Conservation (phyloP, 345 rosid species). For the Psidium guajava region DNA sequence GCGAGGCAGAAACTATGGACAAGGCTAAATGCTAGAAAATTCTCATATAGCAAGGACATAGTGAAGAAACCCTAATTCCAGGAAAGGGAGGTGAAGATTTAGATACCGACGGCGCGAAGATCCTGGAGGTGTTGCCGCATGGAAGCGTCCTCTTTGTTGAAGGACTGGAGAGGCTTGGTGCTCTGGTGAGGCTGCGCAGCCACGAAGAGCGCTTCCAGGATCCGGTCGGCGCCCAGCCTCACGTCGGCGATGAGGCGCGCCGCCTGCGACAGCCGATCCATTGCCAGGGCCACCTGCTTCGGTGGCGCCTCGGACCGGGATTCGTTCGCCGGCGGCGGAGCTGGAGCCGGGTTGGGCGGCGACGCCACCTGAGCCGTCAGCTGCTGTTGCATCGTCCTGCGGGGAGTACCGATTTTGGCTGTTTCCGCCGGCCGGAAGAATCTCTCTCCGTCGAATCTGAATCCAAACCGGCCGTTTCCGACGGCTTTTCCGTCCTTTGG, state of each 20-base stretch:
- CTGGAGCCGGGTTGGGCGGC: constrained; percentile 3
- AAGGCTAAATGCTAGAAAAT: neutral
- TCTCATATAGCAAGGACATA: neutral
- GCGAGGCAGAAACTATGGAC: neutral
- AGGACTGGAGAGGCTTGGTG: constrained; percentile 43
- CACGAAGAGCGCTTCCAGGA: constrained; percentile 76
- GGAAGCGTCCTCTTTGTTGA: constrained; percentile 61
- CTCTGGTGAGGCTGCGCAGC: constrained; percentile 61
- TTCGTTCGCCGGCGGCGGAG: constrained; percentile 4
- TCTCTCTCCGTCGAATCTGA: neutral
- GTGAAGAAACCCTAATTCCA: neutral
- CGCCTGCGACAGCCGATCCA: constrained; percentile 88
- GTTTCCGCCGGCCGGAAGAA: neutral
- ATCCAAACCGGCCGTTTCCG: neutral
- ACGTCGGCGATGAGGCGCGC: constrained; percentile 81
- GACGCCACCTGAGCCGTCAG: constrained; percentile 6
- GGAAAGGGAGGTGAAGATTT: neutral
- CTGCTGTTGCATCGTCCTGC: constrained; percentile 8
- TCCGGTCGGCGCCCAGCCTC: constrained; percentile 81
- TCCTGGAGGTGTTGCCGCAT: constrained; percentile 85
- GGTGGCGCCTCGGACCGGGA: constrained; percentile 72
- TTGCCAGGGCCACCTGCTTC: constrained; percentile 84
- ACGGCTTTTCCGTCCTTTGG: neutral
- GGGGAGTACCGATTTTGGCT: neutral
- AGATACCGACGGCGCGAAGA: constrained; percentile 60